phyloP scores from a whole-genome alignment of 2,329 filamentous ascomycete genomes.

The Curvularia eragrostidis region DNA sequence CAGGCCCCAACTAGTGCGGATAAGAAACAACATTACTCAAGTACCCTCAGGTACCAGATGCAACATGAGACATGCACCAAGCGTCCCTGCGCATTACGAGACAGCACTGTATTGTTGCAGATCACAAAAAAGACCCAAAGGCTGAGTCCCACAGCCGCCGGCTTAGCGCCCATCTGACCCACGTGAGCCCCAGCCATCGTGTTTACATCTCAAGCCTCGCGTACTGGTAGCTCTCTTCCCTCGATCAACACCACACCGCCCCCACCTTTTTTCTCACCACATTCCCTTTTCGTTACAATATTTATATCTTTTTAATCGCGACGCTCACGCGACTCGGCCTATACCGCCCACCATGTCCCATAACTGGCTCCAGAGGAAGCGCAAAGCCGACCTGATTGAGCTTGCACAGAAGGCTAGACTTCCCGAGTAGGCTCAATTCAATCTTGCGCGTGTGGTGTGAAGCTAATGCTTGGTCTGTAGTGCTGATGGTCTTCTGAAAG shows the following conservation, averaged over 20 bases:
- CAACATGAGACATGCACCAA: not conserved
- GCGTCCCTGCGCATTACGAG: not conserved
- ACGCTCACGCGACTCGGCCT: conserved; percentile 54
- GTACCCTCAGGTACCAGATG: conserved; percentile 1
- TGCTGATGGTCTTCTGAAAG: conserved; percentile 75
- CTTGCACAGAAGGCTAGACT: conserved; percentile 75
- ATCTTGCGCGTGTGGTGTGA: not conserved
- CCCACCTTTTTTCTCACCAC: conserved; percentile 23
- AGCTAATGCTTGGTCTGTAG: conserved; percentile 54
- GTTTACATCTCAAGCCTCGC: conserved; percentile 31
- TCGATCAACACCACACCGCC: conserved; percentile 32
- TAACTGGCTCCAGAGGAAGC: conserved; percentile 79
- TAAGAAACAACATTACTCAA: conserved; percentile 2
- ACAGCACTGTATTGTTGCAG: conserved; percentile 5
- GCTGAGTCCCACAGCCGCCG: conserved; percentile 9
- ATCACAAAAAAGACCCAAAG: conserved; percentile 5
- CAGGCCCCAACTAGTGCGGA: conserved; percentile 14
- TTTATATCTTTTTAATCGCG: conserved; percentile 53
- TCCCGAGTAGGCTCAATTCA: conserved; percentile 64
- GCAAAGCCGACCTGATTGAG: conserved; percentile 79
- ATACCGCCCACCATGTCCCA: conserved; percentile 63
- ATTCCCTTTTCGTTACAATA: conserved; percentile 22
- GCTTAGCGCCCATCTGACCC: conserved; percentile 22
- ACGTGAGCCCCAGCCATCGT: conserved; percentile 32
- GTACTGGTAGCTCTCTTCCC: conserved; percentile 22